Conservation (phyloP, 495 filamentous ascomycete genomes). For the Emericellopsis terricola region DNA sequence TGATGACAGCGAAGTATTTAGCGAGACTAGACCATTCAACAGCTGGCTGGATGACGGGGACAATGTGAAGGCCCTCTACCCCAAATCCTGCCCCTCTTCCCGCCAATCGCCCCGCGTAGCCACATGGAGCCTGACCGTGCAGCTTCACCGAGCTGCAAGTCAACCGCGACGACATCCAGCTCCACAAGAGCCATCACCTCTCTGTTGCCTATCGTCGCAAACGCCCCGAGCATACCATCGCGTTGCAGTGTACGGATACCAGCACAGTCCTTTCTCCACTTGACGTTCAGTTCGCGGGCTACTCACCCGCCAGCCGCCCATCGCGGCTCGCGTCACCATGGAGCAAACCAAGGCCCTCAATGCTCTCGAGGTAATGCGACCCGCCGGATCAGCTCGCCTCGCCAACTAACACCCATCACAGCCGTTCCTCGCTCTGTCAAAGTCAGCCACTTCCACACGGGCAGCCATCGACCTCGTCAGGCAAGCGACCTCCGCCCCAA, state of each 20-base stretch:
- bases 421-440: slow-evolving; percentile 76
- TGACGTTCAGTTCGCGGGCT: too few relatives aligned
- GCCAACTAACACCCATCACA: slow-evolving; percentile 19
- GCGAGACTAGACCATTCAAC: too few relatives aligned
- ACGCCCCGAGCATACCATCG: too few relatives aligned
- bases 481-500: slow-evolving; percentile 70
- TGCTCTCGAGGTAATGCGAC: slow-evolving; percentile 39
- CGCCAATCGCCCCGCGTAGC: background rate
- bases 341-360: slow-evolving; percentile 75
- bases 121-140: background rate
- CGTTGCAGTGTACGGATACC: too few relatives aligned
- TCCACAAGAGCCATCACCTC: too few relatives aligned
- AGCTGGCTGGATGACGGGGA: too few relatives aligned
- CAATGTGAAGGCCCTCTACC: background rate
- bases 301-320: too few relatives aligned
- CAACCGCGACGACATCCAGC: too few relatives aligned
- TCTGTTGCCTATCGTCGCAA: too few relatives aligned
- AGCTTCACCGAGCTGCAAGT: background rate
- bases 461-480: slow-evolving; percentile 72
- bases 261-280: too few relatives aligned
- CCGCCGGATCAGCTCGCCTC: slow-evolving; percentile 4
- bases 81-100: background rate
- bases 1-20: too few relatives aligned
- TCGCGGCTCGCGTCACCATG: slow-evolving; percentile 32
- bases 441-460: slow-evolving; percentile 65